These are phyloP conservation scores for Debaryomyces tyrocola DNA, from an alignment of 805 yeast genomes.

Conservation along the genomic window DNA sequence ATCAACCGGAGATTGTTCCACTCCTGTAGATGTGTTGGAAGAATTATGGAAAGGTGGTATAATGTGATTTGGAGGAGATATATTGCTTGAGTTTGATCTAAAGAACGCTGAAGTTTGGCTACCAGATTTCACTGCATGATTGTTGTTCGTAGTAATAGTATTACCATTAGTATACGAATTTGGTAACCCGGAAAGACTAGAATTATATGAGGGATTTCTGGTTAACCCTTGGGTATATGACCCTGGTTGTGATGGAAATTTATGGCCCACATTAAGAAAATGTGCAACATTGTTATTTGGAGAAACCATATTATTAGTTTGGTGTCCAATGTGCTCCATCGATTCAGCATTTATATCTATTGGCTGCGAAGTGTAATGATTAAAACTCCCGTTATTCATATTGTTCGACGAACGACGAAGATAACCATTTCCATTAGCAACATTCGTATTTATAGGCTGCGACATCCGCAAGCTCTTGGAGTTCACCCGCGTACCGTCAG, in stretches of 20 bases:
- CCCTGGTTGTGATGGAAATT: slow-evolving; percentile 4
- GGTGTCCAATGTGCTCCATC: slow-evolving; percentile 1
- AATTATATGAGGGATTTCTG: not conserved
- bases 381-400: not conserved
- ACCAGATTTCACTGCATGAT: not conserved
- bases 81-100: slow-evolving; percentile 12
- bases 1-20: slow-evolving; percentile 9
- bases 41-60: slow-evolving; percentile 5
- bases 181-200: not conserved
- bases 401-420: slow-evolving; percentile 1
- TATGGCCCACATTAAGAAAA: slow-evolving; percentile 8
- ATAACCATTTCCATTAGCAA: slow-evolving; percentile 3
- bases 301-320: not conserved
- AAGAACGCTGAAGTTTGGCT: slow-evolving; percentile 2
- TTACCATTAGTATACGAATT: not conserved
- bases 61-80: slow-evolving; percentile 9
- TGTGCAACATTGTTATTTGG: slow-evolving; percentile 10
- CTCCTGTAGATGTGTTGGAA: not conserved
- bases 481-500: slow-evolving; percentile 84
- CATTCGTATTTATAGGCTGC: not conserved
- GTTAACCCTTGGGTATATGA: not conserved
- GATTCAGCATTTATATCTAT: slow-evolving; percentile 11
- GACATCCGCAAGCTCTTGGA: slow-evolving; percentile 24
- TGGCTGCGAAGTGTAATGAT: slow-evolving; percentile 9
- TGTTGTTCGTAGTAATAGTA: not conserved